A percentile compares a stretch with the other conserved stretches of the same genome.
Evolutionary conservation across 169 alveolate species (phyloP).

Genomic region (Plasmodium cynomolgi): DNA sequence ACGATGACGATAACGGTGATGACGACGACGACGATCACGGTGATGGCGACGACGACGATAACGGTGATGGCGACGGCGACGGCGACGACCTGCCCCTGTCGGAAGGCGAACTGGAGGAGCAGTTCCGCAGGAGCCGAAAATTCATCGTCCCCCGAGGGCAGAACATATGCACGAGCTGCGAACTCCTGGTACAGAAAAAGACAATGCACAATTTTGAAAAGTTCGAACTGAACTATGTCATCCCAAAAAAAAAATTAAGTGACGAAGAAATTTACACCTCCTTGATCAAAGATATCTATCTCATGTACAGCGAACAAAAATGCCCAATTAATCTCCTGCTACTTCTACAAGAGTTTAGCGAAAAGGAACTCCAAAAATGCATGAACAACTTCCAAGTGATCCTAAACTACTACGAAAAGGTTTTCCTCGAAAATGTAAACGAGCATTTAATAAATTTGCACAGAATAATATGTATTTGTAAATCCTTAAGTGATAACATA

Average conservation of each 20-base stretch:
- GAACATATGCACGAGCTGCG: slow-evolving; percentile 29
- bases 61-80: not conserved
- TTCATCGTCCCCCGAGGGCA: slow-evolving; percentile 27
- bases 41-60: not conserved
- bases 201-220: slow-evolving; percentile 37
- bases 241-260: slow-evolving; percentile 20
- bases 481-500: not conserved
- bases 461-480: slow-evolving; percentile 30
- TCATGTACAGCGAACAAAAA: slow-evolving; percentile 47
- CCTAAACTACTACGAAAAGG: slow-evolving; percentile 24
- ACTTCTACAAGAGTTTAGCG: slow-evolving; percentile 46
- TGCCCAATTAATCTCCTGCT: slow-evolving; percentile 51
- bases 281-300: slow-evolving; percentile 33
- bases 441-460: slow-evolving; percentile 43
- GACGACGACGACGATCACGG: not conserved
- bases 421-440: slow-evolving; percentile 32
- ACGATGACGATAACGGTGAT: not conserved
- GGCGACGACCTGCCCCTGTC: not conserved
- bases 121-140: slow-evolving; percentile 23
- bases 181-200: slow-evolving; percentile 21
- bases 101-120: slow-evolving; percentile 13
- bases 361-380: slow-evolving; percentile 36
- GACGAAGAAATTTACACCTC: slow-evolving; percentile 48
- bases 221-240: slow-evolving; percentile 52
- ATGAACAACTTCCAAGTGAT: slow-evolving; percentile 14